These are phyloP conservation scores for Rhodotorula sp. DNA, from an alignment of 1,284 basidiomycete species.

Conservation along the genomic window DNA sequence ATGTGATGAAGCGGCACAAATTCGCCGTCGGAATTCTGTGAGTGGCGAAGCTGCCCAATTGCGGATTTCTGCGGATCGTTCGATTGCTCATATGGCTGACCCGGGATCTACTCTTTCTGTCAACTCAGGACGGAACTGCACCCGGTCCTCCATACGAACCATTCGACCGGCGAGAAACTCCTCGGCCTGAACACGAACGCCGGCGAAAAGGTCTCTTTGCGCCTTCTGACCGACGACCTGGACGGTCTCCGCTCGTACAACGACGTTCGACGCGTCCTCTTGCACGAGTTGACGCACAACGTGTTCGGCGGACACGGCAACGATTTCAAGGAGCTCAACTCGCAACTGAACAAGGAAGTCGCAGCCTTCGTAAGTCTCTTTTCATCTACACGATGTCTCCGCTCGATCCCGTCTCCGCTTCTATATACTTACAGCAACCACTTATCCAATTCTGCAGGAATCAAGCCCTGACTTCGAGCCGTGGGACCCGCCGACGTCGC, in stretches of 20 bases:
- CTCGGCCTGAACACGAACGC: slow-evolving; percentile 68
- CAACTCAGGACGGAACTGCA: slow-evolving; percentile 29
- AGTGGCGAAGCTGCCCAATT: slow-evolving; percentile 39
- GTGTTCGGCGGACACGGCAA: slow-evolving; percentile 64
- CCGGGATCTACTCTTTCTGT: too few species aligned
- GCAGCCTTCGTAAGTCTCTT: slow-evolving; percentile 54
- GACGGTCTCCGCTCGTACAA: slow-evolving; percentile 63
- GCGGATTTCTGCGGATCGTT: too few species aligned
- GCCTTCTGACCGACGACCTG: slow-evolving; percentile 42
- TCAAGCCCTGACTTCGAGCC: slow-evolving; percentile 38
- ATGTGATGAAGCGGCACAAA: slow-evolving; percentile 31
- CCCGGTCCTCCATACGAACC: slow-evolving; percentile 55
- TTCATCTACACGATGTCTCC: too few species aligned
- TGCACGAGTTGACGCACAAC: slow-evolving; percentile 75
- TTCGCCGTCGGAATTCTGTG: slow-evolving; percentile 35
- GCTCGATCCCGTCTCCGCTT: too few species aligned
- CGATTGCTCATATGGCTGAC: too few species aligned
- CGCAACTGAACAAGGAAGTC: slow-evolving; percentile 69
- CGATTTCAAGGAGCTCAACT: slow-evolving; percentile 73
- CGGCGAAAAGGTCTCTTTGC: slow-evolving; percentile 51
- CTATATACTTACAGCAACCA: too few species aligned
- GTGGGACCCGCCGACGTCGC: slow-evolving; percentile 6
- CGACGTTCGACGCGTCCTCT: slow-evolving; percentile 65
- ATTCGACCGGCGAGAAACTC: slow-evolving; percentile 47
- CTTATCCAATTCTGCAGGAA: slow-evolving; percentile 50